phyloP scores from a whole-genome alignment of 805 yeast species.

The Ogataea henricii region DNA sequence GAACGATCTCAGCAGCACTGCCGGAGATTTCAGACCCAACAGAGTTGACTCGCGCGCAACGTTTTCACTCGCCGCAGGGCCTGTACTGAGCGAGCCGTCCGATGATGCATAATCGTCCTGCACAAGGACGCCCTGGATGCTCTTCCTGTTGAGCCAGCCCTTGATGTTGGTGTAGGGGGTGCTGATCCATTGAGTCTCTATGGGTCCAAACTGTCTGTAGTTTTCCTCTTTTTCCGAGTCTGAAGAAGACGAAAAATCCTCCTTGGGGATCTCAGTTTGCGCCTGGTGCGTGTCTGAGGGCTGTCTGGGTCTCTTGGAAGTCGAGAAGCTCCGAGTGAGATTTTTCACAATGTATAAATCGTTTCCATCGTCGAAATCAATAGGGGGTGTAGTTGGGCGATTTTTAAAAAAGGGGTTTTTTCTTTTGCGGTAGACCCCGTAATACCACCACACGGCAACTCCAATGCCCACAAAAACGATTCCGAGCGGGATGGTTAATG shows the following conservation, averaged over 20 bases:
- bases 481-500: conserved; percentile 19
- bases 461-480: conserved; percentile 8
- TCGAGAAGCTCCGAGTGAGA: conserved; percentile 1
- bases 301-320: neutral
- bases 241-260: neutral
- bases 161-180: conserved; percentile 23
- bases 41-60: neutral
- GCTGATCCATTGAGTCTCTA: conserved; percentile 20
- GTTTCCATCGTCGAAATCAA: neutral
- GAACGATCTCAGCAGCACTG: conserved; percentile 19
- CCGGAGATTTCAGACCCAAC: conserved; percentile 10
- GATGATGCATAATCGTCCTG: conserved; percentile 3
- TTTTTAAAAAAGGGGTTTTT: neutral
- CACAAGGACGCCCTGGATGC: conserved; percentile 15
- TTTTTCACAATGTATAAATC: conserved; percentile 3
- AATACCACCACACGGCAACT: conserved; percentile 11
- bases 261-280: neutral
- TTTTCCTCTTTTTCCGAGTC: conserved; percentile 1
- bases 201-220: conserved; percentile 21
- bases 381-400: neutral
- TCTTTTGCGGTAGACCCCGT: neutral
- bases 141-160: conserved; percentile 23
- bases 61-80: neutral
- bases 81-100: conserved; percentile 16
- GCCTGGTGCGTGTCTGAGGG: neutral